Base-by-base conservation (phyloP, 345 rosid species). In the Rhizophora apiculata region DNA sequence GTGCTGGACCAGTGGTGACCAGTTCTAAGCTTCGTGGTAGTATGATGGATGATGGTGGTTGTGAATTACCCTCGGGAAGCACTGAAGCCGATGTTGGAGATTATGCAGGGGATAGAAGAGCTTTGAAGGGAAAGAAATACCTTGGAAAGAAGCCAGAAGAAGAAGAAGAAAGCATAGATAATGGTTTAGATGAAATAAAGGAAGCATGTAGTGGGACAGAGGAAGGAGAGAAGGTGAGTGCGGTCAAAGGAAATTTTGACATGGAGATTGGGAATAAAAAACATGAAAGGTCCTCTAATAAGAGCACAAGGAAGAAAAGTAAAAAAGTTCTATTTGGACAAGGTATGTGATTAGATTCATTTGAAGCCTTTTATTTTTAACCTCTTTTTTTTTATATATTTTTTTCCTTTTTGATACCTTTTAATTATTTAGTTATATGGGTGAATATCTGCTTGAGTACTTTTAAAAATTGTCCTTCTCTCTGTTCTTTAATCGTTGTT, bases 121-220 rank as follows among this genome's bases (percentile, higher is more conserved):
- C 79, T 73, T 63, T 72, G 77, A 86, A 80, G 65, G 84, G 81
- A 60, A 90, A 77, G 81, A 79, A 70, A 74, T 74, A 74, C 73
- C 70, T 70, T 59, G 72, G 76, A 76, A 82, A 75, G 81, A 86
- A 82, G 69, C 69, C 67, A 60, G 85, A 76, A 81, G 82, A 71
- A 51, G 24, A 24, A 24, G 86, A 80, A 56, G 89, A 84, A 70
- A 73, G 67, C 31, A 76, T 74, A 71, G 82, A 74, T 68, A 76
- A 79, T 75, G 69, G 72, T 68, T 88, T 86, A 64, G 97, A 89
- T 80, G 95, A 85, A 66, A 83, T 83, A 57, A 88, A 84, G 60
- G 98, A 84, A 82, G 94, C 94, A 43, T 85, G 92, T 78, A 96
- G 97, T 55, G 96, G 92, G 67, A 89, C 95, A 62, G 89, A 90